A percentile compares a stretch with the other conserved stretches of the same genome.
Evolutionary conservation across 2,329 filamentous ascomycete species (phyloP).

Genomic region (Aspergillus ruber): DNA sequence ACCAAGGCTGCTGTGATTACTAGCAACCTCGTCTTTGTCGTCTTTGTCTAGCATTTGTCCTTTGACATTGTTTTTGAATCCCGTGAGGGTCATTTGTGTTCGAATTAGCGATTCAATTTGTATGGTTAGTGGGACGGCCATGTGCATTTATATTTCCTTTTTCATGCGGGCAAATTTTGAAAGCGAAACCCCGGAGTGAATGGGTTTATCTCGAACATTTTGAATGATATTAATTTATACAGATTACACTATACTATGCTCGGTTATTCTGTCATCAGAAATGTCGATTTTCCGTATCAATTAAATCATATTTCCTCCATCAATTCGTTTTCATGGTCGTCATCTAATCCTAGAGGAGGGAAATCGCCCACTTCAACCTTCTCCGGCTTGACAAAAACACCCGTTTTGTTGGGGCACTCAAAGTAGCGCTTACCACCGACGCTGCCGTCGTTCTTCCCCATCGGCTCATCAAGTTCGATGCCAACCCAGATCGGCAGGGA

Average conservation of each 20-base stretch:
- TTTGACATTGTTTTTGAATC: not conserved
- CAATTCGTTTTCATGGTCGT: slow-evolving; percentile 49
- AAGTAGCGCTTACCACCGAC: slow-evolving; percentile 51
- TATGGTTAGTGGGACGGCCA: not conserved
- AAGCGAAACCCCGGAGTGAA: not conserved
- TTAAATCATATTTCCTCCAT: slow-evolving; percentile 49
- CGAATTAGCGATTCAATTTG: not conserved
- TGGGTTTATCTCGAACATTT: slow-evolving; percentile 1
- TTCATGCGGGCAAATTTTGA: slow-evolving; percentile 1
- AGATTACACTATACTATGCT: not conserved
- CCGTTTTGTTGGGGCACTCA: slow-evolving; percentile 46
- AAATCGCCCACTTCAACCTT: slow-evolving; percentile 58
- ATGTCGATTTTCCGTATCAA: not conserved
- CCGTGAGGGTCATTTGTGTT: not conserved
- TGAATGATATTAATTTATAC: slow-evolving; percentile 2
- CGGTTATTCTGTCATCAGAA: not conserved
- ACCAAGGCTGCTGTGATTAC: not conserved
- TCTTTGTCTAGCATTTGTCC: not conserved
- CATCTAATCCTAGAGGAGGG: slow-evolving; percentile 44
- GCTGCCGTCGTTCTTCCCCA: slow-evolving; percentile 58
- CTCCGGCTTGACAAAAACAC: slow-evolving; percentile 58
- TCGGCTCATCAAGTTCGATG: slow-evolving; percentile 57
- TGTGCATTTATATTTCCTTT: not conserved
- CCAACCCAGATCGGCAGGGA: slow-evolving; percentile 49
- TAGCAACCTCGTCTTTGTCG: not conserved